Evolutionary conservation across 768 basidiomycete genomes (phyloP), one percentile per base, ranked within the genome.

Genomic region (Leccinum fibrillosum): DNA sequence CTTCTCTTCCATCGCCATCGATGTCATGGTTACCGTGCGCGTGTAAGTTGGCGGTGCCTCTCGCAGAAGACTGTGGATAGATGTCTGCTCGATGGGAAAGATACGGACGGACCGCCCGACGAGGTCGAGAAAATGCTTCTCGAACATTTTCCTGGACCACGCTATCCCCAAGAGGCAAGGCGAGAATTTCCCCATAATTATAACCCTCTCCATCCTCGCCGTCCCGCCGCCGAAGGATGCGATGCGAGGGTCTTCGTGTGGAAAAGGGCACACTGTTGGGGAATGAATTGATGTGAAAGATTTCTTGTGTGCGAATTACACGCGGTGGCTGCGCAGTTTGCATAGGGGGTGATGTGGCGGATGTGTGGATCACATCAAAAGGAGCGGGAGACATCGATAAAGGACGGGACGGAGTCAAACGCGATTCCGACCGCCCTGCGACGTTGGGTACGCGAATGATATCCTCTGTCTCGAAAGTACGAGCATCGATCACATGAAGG

Each of bases 401-500:
- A 52, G 58, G 42, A 61, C 60, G 52, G 52, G 56, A 37, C 52
- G 63, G 50, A 52, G 62, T 30, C 49, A 42, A n/a, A 50, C 52
- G 57, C 47, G 65, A 28, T 53, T 53, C 42, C 26, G 64, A 65
- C 53, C 61, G 59, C 62, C 59, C 59, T 19, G 23, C 68, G 53
- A 76, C 69, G 25, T 72, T 72, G 4, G 86, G 86, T 48, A 88
- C 78, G 54, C 78, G 82, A 19, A 91, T 70, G 17, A 87, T 79
- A 59, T 90, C 85, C 60, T 89, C 86, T 6, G 81, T 82, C 67
- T 92, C 86, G 64, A 95, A 95, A 0, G 92, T 94, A 48, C 85
- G 80, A 4, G 93, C 92, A 66, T 97, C 94, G 51, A 96, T 77
- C 56, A 95, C 78, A 66, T 97, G 94, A 8, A 96, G 70, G 37